Evolutionary conservation across 176 grass and related monocot species (phyloP), one percentile per base, ranked within the genome.

Genomic region (sorghum (Sorghum bicolor)): DNA sequence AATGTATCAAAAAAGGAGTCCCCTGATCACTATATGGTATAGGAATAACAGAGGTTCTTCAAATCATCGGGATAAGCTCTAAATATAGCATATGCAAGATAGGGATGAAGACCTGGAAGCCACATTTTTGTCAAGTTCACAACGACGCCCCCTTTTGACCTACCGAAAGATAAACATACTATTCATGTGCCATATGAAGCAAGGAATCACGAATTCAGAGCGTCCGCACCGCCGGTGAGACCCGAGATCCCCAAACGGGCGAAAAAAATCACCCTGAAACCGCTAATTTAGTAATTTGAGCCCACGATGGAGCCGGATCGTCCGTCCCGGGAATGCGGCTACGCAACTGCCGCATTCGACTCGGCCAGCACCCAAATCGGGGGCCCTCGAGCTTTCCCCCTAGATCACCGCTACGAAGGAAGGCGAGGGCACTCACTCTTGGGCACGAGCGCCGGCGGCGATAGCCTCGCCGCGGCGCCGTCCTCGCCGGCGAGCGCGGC

Each of bases 401-500:
- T 50, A 90, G 78, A 87, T 88, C 81, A 81, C 78, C 29, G 14
- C 25, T 6, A 52, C 19, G 22, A 66, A 74, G 31, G 60, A 48
- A 75, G 31, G 72, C 66, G 60, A 57, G 11, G 68, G 1, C 7
- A 92, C 93, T 88, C 74, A 95, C 96, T 92, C 82, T 86, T 95
- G 7, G 93, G 93, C 61, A 95, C 73, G 32, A 92, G 87, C 22
- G 34, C 85, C 17, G 78, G 96, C 71, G 93, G 96, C 15, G 89
- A 90, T 22, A 81, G 85, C 82, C 83, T 81, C 24, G 80, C 82
- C 2, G 80, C 62, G 14, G 2, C 7, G 13, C 82, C 37, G 33
- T 87, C 92, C 78, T 98, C 92, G 48, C 89, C 92, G 50, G 87
- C 84, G 39, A 90, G 89, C 67, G 84, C 84, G 60, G 88, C 89